Evolutionary conservation across 2,329 filamentous ascomycete species (phyloP).

Genomic region (Aspergillus sp.): DNA sequence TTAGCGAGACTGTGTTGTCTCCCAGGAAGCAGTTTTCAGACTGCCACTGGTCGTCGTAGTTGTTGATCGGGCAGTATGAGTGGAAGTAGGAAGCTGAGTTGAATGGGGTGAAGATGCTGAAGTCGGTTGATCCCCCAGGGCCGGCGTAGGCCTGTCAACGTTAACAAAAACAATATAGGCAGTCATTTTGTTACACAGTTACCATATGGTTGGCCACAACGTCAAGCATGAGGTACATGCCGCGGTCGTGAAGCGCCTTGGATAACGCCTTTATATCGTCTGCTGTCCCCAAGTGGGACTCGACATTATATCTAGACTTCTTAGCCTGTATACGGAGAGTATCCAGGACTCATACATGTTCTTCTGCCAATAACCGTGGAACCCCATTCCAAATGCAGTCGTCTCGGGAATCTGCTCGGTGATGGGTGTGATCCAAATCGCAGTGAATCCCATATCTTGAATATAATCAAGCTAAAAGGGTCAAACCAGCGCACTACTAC

Average conservation of each 20-base stretch:
- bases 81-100: conserved; percentile 63
- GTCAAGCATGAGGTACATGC: conserved; percentile 64
- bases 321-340: too few species aligned
- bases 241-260: conserved; percentile 53
- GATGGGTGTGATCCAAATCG: conserved; percentile 51
- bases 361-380: conserved; percentile 54
- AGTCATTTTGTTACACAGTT: too few species aligned
- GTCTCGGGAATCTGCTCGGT: conserved; percentile 37
- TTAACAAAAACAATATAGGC: too few species aligned
- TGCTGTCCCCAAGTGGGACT: conserved; percentile 59
- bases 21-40: conserved; percentile 56
- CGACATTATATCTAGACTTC: conserved; percentile 50
- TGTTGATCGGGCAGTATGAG: conserved; percentile 52
- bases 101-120: conserved; percentile 54
- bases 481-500: too few species aligned
- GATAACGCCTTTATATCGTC: conserved; percentile 60
- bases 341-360: conserved; percentile 24
- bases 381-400: conserved; percentile 43
- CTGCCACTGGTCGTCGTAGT: conserved; percentile 54
- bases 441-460: conserved; percentile 49
- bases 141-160: conserved; percentile 45
- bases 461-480: conserved; percentile 48
- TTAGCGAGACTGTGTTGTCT: conserved; percentile 55
- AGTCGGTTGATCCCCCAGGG: conserved; percentile 50
- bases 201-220: conserved; percentile 59